Conservation (phyloP, 805 yeast species). For the Candida arabinofermentans region DNA sequence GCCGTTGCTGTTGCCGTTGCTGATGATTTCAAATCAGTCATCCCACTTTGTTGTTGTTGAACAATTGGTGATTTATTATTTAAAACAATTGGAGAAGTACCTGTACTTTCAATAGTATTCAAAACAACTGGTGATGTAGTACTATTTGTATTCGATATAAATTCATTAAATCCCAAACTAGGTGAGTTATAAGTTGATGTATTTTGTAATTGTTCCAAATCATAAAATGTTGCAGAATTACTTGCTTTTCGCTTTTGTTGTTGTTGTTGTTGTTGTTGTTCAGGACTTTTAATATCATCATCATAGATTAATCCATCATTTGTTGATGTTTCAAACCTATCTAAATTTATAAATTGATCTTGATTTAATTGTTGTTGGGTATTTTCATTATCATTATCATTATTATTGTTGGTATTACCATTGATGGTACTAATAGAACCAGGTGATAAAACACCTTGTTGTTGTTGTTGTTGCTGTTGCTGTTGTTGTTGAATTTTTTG, state of each 20-base stretch:
- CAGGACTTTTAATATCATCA: too few relatives aligned
- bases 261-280: constrained; percentile 1
- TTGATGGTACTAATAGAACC: neutral
- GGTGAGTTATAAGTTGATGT: constrained; percentile 6
- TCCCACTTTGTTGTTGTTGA: too few relatives aligned
- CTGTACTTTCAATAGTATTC: too few relatives aligned
- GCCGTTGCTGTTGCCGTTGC: too few relatives aligned
- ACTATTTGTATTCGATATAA: too few relatives aligned
- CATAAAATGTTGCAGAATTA: constrained; percentile 9
- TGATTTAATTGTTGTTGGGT: neutral
- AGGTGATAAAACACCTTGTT: too few relatives aligned
- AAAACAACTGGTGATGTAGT: neutral
- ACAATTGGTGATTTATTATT: too few relatives aligned
- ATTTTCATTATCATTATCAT: neutral
- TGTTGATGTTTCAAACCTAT: neutral
- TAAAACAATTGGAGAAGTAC: too few relatives aligned
- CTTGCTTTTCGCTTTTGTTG: too few relatives aligned
- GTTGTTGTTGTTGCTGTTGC: constrained; percentile 2
- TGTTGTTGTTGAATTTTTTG: neutral
- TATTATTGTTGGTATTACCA: constrained; percentile 6
- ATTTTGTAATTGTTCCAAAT: constrained; percentile 5
- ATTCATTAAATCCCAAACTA: neutral
- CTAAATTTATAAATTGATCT: neutral
- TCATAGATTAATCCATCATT: neutral
- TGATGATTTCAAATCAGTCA: too few relatives aligned